These are phyloP conservation scores for Lachancea fermentati DNA, from an alignment of 805 yeast species.

Conservation along the genomic window DNA sequence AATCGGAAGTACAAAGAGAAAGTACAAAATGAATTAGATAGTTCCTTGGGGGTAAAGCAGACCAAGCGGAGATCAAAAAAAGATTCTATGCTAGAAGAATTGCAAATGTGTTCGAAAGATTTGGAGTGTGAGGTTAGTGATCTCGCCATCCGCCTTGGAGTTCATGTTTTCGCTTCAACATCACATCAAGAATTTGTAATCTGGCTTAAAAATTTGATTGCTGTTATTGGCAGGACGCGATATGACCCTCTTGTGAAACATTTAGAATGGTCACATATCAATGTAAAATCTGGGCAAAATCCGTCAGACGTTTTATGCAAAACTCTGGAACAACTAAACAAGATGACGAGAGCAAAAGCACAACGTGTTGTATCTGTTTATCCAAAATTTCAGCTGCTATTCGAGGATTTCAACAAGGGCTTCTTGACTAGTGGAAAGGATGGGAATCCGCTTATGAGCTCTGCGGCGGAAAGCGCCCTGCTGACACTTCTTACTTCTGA, in stretches of 20 bases:
- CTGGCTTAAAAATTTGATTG: conserved; percentile 54
- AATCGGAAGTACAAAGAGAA: conserved; percentile 40
- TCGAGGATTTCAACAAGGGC: conserved; percentile 27
- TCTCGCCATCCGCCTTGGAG: conserved; percentile 6
- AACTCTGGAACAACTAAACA: conserved; percentile 50
- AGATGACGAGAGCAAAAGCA: conserved; percentile 49
- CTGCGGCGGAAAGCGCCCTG: conserved; percentile 45
- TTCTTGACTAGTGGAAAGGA: conserved; percentile 37
- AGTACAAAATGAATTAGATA: conserved; percentile 31
- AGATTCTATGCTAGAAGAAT: conserved; percentile 10
- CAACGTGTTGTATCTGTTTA: conserved; percentile 40
- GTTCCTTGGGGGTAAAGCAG: conserved; percentile 7
- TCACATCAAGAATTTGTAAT: conserved; percentile 42
- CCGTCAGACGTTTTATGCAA: conserved; percentile 42
- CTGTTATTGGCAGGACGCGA: conserved; percentile 46
- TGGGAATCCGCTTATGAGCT: conserved; percentile 45
- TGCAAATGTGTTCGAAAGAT: conserved; percentile 7
- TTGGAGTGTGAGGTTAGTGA: conserved; percentile 6
- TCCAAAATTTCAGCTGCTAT: conserved; percentile 34
- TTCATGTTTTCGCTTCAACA: conserved; percentile 10
- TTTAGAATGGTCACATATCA: conserved; percentile 49
- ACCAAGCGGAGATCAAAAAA: conserved; percentile 7
- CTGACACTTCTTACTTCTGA: conserved; percentile 42
- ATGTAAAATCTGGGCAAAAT: conserved; percentile 51
- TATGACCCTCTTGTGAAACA: conserved; percentile 54